phyloP scores from a whole-genome alignment of 768 basidiomycete genomes.

The Psilocybe tampanensis region DNA sequence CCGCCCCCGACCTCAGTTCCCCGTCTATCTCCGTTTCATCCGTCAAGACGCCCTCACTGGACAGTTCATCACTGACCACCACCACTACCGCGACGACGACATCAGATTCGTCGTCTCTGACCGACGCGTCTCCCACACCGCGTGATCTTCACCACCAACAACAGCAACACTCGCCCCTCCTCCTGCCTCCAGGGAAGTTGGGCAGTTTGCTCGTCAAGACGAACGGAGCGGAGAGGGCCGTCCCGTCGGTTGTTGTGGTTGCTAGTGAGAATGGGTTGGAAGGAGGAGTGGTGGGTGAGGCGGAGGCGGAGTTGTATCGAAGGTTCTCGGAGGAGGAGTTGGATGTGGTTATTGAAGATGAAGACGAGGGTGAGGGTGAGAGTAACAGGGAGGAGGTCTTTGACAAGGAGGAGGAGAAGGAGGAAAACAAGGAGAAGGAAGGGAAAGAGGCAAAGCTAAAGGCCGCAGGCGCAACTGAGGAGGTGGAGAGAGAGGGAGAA shows the following conservation, averaged over 20 bases:
- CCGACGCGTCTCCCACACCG: not conserved
- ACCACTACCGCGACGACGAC: no score
- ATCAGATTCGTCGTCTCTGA: not conserved
- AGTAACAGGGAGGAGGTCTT: not conserved
- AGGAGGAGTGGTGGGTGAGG: no score
- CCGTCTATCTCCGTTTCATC: not conserved
- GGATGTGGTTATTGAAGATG: conserved; percentile 1
- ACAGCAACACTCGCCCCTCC: no score
- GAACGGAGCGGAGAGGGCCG: conserved; percentile 8
- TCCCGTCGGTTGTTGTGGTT: conserved; percentile 31
- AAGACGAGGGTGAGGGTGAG: not conserved
- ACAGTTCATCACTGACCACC: not conserved
- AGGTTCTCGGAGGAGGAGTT: not conserved
- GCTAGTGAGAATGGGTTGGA: no score
- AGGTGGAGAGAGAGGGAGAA: not conserved
- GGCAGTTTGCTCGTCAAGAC: conserved; percentile 11
- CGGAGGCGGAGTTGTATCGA: conserved; percentile 32
- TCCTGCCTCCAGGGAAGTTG: not conserved
- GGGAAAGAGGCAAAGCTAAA: not conserved
- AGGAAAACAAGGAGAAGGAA: not conserved
- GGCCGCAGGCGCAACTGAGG: not conserved
- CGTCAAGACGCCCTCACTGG: not conserved
- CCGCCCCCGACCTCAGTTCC: no score
- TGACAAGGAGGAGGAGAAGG: not conserved
- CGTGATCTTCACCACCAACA: no score